These are phyloP conservation scores for Suillus brevipes DNA, from an alignment of 768 basidiomycete genomes.

Conservation along the genomic window DNA sequence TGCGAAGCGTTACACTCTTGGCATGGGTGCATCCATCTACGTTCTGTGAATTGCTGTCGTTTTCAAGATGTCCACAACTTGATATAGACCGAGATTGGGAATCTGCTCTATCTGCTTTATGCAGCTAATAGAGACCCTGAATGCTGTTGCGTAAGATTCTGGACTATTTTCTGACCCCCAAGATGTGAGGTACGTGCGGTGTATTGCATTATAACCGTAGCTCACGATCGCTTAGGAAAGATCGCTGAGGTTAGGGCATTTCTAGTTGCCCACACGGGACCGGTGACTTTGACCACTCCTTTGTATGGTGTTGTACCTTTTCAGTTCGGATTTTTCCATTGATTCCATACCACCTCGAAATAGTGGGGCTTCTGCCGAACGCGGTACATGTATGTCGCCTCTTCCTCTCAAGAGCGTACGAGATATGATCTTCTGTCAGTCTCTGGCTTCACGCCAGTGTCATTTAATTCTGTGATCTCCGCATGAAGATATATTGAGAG, in stretches of 20 bases:
- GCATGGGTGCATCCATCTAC: neutral
- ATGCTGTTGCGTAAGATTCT: neutral
- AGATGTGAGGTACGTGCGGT: neutral
- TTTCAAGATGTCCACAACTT: neutral
- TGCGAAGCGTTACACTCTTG: neutral
- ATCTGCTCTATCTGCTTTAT: neutral
- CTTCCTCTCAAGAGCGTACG: neutral
- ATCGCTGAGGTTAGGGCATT: neutral
- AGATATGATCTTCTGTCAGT: neutral
- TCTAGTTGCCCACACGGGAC: neutral
- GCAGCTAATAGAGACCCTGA: neutral
- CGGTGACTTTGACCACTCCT: neutral
- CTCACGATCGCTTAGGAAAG: neutral
- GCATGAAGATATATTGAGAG: constrained; percentile 3
- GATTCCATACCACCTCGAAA: neutral
- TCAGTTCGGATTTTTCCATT: neutral
- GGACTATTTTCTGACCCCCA: neutral
- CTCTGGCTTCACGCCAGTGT: neutral
- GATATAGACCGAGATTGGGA: neutral
- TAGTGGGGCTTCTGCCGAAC: neutral
- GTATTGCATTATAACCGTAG: neutral
- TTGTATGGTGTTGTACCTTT: neutral
- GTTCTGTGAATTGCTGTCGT: neutral
- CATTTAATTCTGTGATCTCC: neutral
- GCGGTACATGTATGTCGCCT: neutral